Evolutionary conservation across 2,329 filamentous ascomycete species (phyloP), one percentile per base, ranked within the genome.

Genomic region (Trichoderma afroharzianum): DNA sequence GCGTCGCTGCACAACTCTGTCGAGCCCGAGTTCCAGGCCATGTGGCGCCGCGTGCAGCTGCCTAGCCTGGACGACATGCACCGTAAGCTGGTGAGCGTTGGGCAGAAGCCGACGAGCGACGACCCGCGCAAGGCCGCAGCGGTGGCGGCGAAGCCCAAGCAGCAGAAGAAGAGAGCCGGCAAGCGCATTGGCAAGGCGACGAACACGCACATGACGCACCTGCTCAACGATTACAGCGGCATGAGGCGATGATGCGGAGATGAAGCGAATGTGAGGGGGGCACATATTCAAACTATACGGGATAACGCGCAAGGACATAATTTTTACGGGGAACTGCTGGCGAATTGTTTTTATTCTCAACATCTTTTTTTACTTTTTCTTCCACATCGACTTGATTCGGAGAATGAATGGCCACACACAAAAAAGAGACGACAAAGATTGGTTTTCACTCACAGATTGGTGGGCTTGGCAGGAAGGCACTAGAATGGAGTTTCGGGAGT

Each of bases 101-200:
- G 93, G 2, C 89, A 97, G 82, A 95, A 93, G 77, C 93, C 94
- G 0, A 94, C 93, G 47, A 95, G 91, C 81, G 93, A 94, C 75
- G 92, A 94, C 75, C 93, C 93, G 72, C 81, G 87, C 76, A 79
- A 84, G 88, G 63, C 75, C 5, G 32, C 74, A 43, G 74, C 77
- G 64, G 78, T 74, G 18, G 83, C 87, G 26, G 88, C 86, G 72
- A 89, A 88, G 79, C 83, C 90, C 75, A 92, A 93, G 83, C 91
- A 92, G 83, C 90, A 91, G 81, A 92, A 93, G 83, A 93, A 93
- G 80, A 85, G 90, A 58, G 83, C 85, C 30, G 82, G 83, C 75
- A 88, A 93, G 74, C 88, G 90, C 72, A 89, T 89, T 55, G 93
- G 92, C 75, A 96, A 95, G 86, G 90, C 92, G 71, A 97, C 93